Base-by-base conservation (phyloP, 2,329 filamentous ascomycete species). In the Cytospora leucostoma region DNA sequence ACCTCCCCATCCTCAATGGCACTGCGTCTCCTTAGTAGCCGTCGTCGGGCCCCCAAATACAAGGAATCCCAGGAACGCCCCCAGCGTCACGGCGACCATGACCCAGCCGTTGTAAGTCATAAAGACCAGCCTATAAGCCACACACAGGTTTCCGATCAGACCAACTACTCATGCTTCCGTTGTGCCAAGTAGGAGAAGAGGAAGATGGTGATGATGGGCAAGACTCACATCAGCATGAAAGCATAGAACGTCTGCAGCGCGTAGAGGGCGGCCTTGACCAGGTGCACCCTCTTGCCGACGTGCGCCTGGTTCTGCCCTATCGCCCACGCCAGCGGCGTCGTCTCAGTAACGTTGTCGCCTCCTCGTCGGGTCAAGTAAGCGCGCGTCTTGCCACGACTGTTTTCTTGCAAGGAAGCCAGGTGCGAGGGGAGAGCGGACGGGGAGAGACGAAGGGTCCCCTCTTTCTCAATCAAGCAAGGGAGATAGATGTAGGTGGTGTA, bases 21-120 rank as follows among this genome's bases (percentile, higher is more conserved):
- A 99, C 51, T 94, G 93, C 67, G 92, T 93, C 67, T 92, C 89
- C 82, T 96, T 97, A 34, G 88, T 88, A 8, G 89, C 85, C 59
- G 87, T 83, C 1, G 87, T 87, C 60, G 82, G 80, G 62, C 86
- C 84, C 17, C 91, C 90, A 78, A 97, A 99, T 52, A 89, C 71
- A 65, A 97, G 74, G 74, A 96, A 97, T 51, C 95, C 95, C 52
- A 96, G 76, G 68, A 96, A 96, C 0, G 94, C 93, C 17, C 95
- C 95, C 11, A 96, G 80, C 0, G 90, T 90, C 17, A 98, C 93
- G 3, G 94, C 86, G 68, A 96, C 77, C 95, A 99, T 99, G 69
- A 99, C 88, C 88, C 91, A 96, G 62, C 95, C 95, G 72, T 99
- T 99, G 79, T 99, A 99, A n/a, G 95, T 99, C 95, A 99, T 99